phyloP scores from a whole-genome alignment of 805 yeast species.

The Jamesozyma piceae region DNA sequence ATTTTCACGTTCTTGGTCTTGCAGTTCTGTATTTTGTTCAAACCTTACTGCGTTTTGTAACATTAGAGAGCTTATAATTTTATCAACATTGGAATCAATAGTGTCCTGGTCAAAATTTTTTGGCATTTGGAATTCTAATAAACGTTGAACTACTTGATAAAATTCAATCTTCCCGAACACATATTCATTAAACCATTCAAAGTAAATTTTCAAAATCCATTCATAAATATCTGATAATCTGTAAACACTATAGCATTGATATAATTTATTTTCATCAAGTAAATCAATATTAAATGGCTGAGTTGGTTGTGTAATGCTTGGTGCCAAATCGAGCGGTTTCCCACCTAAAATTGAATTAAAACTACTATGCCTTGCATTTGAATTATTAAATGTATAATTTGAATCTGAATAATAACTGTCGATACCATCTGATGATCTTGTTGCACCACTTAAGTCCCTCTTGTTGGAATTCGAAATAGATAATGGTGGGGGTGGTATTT shows the following conservation, averaged over 20 bases:
- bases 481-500: slow-evolving; percentile 16
- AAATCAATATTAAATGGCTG: slow-evolving; percentile 48
- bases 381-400: slow-evolving; percentile 28
- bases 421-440: slow-evolving; percentile 23
- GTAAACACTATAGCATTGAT: slow-evolving; percentile 39
- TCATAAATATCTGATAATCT: slow-evolving; percentile 40
- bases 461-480: slow-evolving; percentile 3
- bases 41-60: slow-evolving; percentile 36
- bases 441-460: slow-evolving; percentile 18
- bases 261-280: slow-evolving; percentile 40
- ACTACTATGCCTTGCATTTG: slow-evolving; percentile 25
- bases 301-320: slow-evolving; percentile 38
- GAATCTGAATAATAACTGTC: slow-evolving; percentile 29
- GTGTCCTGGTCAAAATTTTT: slow-evolving; percentile 42
- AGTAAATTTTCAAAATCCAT: slow-evolving; percentile 44
- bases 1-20: slow-evolving; percentile 8
- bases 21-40: slow-evolving; percentile 20
- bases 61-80: slow-evolving; percentile 37
- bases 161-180: slow-evolving; percentile 43
- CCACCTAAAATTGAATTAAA: slow-evolving; percentile 27
- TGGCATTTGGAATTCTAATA: slow-evolving; percentile 43
- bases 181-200: slow-evolving; percentile 45
- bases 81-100: slow-evolving; percentile 41
- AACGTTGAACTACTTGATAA: slow-evolving; percentile 41
- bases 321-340: slow-evolving; percentile 26